A percentile compares a stretch with the other conserved stretches of the same genome.
Evolutionary conservation across 2,329 filamentous ascomycete species (phyloP).

Genomic region (Tolypocladium tundrense): DNA sequence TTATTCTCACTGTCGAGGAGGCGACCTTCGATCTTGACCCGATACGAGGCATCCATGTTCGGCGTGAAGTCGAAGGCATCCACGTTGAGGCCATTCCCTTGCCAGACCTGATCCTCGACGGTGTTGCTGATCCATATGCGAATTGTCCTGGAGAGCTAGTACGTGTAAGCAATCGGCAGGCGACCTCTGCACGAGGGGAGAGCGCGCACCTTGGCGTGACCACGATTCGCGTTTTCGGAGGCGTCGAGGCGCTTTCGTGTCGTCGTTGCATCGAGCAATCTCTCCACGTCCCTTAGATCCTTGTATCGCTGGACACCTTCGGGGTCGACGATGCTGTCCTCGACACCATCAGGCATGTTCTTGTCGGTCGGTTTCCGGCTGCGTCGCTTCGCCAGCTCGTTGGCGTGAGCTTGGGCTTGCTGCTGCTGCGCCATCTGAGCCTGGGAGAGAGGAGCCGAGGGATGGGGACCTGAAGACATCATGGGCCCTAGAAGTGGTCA

Average conservation of each 20-base stretch:
- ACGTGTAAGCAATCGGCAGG: slow-evolving; percentile 5
- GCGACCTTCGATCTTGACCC: slow-evolving; percentile 84
- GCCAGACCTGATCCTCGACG: slow-evolving; percentile 90
- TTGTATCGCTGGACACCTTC: slow-evolving; percentile 76
- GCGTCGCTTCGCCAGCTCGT: slow-evolving; percentile 64
- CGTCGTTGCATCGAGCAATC: slow-evolving; percentile 81
- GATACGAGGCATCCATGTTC: slow-evolving; percentile 68
- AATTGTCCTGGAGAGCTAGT: slow-evolving; percentile 67
- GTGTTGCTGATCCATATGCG: slow-evolving; percentile 94
- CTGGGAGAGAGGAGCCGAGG: slow-evolving; percentile 39
- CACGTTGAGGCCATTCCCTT: slow-evolving; percentile 56
- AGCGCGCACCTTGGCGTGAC: slow-evolving; percentile 54
- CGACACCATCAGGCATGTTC: slow-evolving; percentile 83
- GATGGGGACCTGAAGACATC: slow-evolving; percentile 44
- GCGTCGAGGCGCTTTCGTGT: slow-evolving; percentile 90
- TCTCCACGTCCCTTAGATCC: slow-evolving; percentile 76
- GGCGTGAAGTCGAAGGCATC: slow-evolving; percentile 76
- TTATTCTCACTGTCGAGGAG: slow-evolving; percentile 59
- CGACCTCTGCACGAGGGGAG: background rate
- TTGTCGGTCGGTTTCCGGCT: slow-evolving; percentile 90
- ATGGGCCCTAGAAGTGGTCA: slow-evolving; percentile 34
- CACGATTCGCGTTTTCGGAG: slow-evolving; percentile 22
- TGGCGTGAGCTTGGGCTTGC: slow-evolving; percentile 41
- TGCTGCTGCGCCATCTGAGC: slow-evolving; percentile 43
- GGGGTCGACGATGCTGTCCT: slow-evolving; percentile 64